Base-by-base conservation (phyloP, 208 protist genomes). In the Leishmania martiniquensis region DNA sequence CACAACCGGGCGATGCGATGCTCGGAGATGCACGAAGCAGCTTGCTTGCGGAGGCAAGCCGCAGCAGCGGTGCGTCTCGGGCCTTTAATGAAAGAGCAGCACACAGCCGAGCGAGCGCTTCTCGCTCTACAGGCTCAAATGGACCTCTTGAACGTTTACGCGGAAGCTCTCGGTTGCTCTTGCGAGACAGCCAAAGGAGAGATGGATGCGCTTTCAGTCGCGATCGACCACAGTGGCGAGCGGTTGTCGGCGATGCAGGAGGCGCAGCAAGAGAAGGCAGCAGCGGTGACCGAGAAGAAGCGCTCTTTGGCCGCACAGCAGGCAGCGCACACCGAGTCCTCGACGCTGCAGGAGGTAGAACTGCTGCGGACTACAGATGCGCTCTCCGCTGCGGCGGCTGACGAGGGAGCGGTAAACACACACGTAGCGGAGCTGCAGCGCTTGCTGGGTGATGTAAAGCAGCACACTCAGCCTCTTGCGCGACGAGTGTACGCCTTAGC, bases 181-280 rank as follows among this genome's bases (percentile, higher is more conserved):
- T 77, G 78, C 45, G 66, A 13, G 4, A 22, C 44, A 20, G 79
- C 79, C 29, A 66, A 66, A n/a, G 60, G 9, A 47, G 74, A 51
- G 47, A 78, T 80, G n/a, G 65, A 49, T 4, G 67, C 51, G n/a
- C 69, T 87, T 55, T 71, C 83, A 4, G 59, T 17, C 5, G 66
- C 54, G n/a, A 75, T 83, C 5, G 85, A 84, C 32, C 42, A 25
- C 1, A 66, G 37, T 15, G 68, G 67, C 15, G 34, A 2, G 12
- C 1, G 39, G 0, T 2, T 84, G 25, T 66, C 77, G 9, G 73
- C 60, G 52, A 63, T 75, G 44, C 55, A 66, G 34, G 37, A 10
- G 45, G 62, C 62, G 47, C 54, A 77, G 12, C 44, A 52, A 22
- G 65, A 51, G 59, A 25, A 49, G 51, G 45, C 49, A 13, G 62